These are phyloP conservation scores for Pezicula neosporulosa DNA, from an alignment of 2,329 filamentous ascomycete species.

Conservation along the genomic window DNA sequence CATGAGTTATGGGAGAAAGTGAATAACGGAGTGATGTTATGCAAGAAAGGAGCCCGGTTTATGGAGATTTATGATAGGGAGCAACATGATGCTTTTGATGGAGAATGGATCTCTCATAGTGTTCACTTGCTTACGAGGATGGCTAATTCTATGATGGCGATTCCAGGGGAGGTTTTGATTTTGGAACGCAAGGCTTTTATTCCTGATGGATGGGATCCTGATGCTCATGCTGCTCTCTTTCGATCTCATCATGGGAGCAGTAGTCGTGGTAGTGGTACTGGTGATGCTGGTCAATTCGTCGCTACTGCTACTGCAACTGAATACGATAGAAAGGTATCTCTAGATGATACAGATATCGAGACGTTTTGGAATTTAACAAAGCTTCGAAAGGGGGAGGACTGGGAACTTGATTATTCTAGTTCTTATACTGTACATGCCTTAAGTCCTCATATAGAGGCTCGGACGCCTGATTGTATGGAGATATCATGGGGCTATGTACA, in stretches of 20 bases:
- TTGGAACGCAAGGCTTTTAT: constrained; percentile 3
- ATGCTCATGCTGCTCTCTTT: not conserved
- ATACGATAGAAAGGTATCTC: too few relatives aligned
- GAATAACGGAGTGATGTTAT: constrained; percentile 11
- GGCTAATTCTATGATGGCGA: not conserved
- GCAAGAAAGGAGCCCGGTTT: not conserved
- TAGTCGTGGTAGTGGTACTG: too few relatives aligned
- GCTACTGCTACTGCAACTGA: too few relatives aligned
- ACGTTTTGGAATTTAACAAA: not conserved
- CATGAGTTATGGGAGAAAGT: not conserved
- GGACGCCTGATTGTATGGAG: not conserved
- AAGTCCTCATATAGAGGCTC: not conserved
- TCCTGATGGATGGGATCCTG: not conserved
- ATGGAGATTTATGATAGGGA: constrained; percentile 3
- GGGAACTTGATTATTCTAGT: not conserved
- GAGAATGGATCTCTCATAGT: constrained; percentile 26
- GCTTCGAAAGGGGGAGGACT: not conserved
- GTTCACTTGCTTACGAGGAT: constrained; percentile 22
- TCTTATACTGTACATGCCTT: not conserved
- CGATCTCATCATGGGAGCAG: not conserved
- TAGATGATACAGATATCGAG: not conserved
- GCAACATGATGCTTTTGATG: constrained; percentile 22
- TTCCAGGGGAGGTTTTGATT: constrained; percentile 2
- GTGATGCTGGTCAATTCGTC: too few relatives aligned
- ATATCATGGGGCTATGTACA: constrained; percentile 4